Base-by-base conservation (phyloP, 306 rosid genomes). In the Elaeagnus macrophylla region DNA sequence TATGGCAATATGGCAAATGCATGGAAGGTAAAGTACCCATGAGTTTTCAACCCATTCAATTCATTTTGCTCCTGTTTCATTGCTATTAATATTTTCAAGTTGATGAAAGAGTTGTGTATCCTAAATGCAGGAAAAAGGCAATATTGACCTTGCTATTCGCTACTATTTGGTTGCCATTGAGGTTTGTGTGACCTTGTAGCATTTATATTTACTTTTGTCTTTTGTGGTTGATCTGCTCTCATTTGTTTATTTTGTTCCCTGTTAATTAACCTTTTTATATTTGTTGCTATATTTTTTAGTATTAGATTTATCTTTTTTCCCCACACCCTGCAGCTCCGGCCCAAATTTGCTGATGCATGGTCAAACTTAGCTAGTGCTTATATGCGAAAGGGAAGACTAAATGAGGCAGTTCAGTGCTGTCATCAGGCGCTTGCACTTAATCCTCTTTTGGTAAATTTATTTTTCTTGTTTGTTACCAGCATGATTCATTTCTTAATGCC, bases 1-100 rank as follows among this genome's bases (percentile, higher is more conserved):
- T 93, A 93, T 45, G 99, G 99, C 49, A 93, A 93, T 68, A 87
- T 93, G 99, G 99, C 99, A 40, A 93, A 93, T 77, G 99, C 99
- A 46, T 93, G 89, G 99, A 93, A 93, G 94, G 99, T 83, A 64
- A 51, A 46, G 6, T 53, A 5, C 35, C 11, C 9, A 49, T 41
- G 53, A 20, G 20, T 43, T 15, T 51, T 10, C 35, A 6, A 7
- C 18, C 40, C 41, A 38, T 17, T 37, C 39, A 12, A 25, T 11
- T 12, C 58, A 12, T 59, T 5, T 43, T 17, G 25, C 57, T 12
- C 35, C 14, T 37, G 3, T 45, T 39, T 11, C 45, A 5, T n/a
- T 20, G 14, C 16, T 61, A 3, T 35, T 51, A 37, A 20, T 50
- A 44, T 50, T 11, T 54, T 37, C 37, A 39, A 19, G 40, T 8